A percentile compares a stretch with the other conserved stretches of the same genome.
Conservation (phyloP, 148 eudicot species). For the Rhododendron ferrugineum region DNA sequence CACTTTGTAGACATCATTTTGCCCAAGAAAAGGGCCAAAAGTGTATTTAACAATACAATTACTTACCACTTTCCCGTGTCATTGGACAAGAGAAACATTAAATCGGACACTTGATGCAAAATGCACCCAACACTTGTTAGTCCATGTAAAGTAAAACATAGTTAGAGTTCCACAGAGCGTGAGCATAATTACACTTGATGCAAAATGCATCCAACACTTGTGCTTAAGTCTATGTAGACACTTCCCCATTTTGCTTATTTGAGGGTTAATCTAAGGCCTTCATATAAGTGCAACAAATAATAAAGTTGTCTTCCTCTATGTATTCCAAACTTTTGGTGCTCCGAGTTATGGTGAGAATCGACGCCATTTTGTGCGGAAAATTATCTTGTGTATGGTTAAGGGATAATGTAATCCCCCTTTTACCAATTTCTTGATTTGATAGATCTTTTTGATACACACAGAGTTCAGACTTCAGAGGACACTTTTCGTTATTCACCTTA, state of each 20-base stretch:
- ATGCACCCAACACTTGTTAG: not conserved
- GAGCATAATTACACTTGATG: not conserved
- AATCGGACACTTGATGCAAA: not conserved
- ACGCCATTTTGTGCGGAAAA: not conserved
- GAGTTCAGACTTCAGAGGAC: not conserved
- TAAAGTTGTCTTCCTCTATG: not conserved
- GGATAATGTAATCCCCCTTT: not conserved
- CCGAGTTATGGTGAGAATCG: not conserved
- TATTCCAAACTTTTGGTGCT: not conserved
- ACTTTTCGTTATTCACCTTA: not conserved
- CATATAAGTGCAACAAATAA: not conserved
- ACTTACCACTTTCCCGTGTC: not conserved
- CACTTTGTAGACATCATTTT: not conserved
- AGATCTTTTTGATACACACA: not conserved
- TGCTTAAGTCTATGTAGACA: not conserved
- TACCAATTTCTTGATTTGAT: not conserved
- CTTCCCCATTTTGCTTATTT: not conserved
- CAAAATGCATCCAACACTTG: too few species aligned
- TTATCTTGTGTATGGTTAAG: not conserved
- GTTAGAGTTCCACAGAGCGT: not conserved
- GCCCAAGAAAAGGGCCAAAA: not conserved
- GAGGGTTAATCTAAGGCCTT: not conserved
- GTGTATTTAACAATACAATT: not conserved
- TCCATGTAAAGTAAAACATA: not conserved
- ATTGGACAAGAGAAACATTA: not conserved